Conservation (phyloP, 176 grass and related monocot species). For the Poa annua region DNA sequence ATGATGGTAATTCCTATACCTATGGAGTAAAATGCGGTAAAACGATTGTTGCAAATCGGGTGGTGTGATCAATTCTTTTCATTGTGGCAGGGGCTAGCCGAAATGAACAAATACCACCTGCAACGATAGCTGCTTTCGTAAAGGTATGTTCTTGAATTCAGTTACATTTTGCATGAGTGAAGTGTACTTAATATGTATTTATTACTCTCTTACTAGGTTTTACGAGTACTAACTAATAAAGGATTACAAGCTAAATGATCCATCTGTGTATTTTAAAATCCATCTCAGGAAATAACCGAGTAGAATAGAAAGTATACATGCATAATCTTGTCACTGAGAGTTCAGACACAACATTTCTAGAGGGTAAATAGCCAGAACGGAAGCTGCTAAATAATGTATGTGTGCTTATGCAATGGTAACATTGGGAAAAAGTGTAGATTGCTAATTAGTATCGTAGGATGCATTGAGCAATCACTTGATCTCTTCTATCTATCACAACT, state of each 20-base stretch:
- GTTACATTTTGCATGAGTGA: background rate
- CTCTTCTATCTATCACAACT: slow-evolving; percentile 3
- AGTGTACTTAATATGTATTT: background rate
- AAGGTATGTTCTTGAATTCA: slow-evolving; percentile 61
- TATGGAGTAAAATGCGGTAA: background rate
- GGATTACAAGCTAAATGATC: background rate
- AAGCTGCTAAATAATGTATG: background rate
- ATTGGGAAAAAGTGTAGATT: background rate
- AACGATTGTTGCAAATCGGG: slow-evolving; percentile 7
- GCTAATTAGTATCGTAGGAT: background rate
- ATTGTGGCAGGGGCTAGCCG: slow-evolving; percentile 72
- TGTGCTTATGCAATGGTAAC: background rate
- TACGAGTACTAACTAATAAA: slow-evolving; percentile 14
- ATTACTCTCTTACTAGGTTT: slow-evolving; percentile 20
- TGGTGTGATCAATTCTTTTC: slow-evolving; percentile 29
- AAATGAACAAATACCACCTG: slow-evolving; percentile 67
- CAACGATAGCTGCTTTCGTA: slow-evolving; percentile 73
- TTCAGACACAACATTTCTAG: background rate
- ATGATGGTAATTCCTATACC: slow-evolving; percentile 68
- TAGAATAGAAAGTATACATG: background rate
- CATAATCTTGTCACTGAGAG: slow-evolving; percentile 30
- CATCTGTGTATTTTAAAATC: slow-evolving; percentile 28
- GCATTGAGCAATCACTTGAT: background rate
- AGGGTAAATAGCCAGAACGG: background rate
- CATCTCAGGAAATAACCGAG: slow-evolving; percentile 20